Percentiles rank a stretch among this genome's conserved stretches.
phyloP scores from a whole-genome alignment of 345 rosid species.

The Sisymbrium irio region DNA sequence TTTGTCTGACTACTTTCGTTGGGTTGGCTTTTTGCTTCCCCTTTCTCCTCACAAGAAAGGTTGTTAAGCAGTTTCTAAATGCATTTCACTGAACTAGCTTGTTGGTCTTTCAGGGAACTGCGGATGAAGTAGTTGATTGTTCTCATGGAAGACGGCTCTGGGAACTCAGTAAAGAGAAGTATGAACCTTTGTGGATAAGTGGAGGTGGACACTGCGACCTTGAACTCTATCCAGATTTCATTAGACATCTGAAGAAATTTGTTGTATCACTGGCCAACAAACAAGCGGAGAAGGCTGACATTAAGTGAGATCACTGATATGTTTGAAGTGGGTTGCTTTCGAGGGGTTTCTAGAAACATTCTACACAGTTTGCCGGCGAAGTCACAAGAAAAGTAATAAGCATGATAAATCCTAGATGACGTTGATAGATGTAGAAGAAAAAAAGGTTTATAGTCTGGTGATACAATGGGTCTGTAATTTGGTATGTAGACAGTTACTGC shows the following conservation, averaged over 20 bases:
- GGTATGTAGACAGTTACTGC: not conserved
- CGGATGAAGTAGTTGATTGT: conserved; percentile 87
- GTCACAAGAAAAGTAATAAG: conserved; percentile 53
- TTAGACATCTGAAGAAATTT: conserved; percentile 73
- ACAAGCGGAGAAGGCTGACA: conserved; percentile 20
- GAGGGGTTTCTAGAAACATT: conserved; percentile 62
- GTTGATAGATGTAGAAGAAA: conserved; percentile 63
- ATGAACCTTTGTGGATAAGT: conserved; percentile 80
- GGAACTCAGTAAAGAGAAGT: conserved; percentile 77
- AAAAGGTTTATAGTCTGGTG: conserved; percentile 59
- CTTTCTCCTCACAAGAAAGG: not conserved
- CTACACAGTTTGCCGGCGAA: conserved; percentile 70
- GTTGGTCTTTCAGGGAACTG: conserved; percentile 62
- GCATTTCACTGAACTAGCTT: conserved; percentile 6
- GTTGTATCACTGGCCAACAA: conserved; percentile 53
- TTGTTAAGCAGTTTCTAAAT: not conserved
- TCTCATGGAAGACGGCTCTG: conserved; percentile 83
- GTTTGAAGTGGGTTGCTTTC: conserved; percentile 55
- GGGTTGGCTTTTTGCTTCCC: not conserved
- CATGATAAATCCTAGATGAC: conserved; percentile 74
- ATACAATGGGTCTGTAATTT: conserved; percentile 25
- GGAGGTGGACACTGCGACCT: conserved; percentile 96
- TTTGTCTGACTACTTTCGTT: not conserved
- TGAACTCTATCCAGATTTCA: conserved; percentile 84
- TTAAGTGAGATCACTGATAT: conserved; percentile 45